Base-by-base conservation (phyloP, 208 protist genomes). In the Crithidia bombi region DNA sequence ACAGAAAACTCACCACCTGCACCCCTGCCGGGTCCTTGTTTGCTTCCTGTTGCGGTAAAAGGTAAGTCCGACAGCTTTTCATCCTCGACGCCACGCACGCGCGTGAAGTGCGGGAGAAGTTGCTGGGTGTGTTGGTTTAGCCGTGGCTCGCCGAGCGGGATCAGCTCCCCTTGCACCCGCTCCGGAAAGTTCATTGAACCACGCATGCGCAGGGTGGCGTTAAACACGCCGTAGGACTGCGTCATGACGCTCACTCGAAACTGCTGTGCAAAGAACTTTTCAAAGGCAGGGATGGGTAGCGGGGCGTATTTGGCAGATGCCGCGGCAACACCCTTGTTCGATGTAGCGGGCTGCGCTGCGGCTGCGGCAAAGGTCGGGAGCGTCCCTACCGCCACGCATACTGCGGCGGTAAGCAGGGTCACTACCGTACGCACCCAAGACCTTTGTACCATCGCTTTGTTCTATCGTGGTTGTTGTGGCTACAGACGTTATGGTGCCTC, bases 221-320 rank as follows among this genome's bases (percentile, higher is more conserved):
- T 94, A 50, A 94, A 94, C 41, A 71, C 68, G 41, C 89, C 89
- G 41, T 81, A 88, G 25, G 58, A 78, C 26, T 75, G 38, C 4
- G 89, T 86, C 36, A 94, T 78, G n/a, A 94, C 81, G 41, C 89
- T 90, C 2, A 94, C 82, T 7, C 72, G 59, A 63, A 92, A 94
- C 5, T 79, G 38, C 65, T 94, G 89, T 0, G 63, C 73, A 15
- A 94, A 82, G 12, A 92, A 64, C 23, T 75, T 55, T 64, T 85
- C 81, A 21, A 92, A 63, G 3, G 63, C 23, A n/a, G 86, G 85
- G 11, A 82, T 19, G 14, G 66, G 17, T 0, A 12, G 30, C 17
- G 54, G 41, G 3, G 23, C 69, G 12, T 44, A 56, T 21, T 61
- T 68, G 44, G n/a, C 33, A 5, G 69, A 21, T 19, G 63, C 5